Evolutionary conservation across 164 flowering plant species (phyloP), one percentile per base, ranked within the genome.

Genomic region (Umbilicus rupestris): DNA sequence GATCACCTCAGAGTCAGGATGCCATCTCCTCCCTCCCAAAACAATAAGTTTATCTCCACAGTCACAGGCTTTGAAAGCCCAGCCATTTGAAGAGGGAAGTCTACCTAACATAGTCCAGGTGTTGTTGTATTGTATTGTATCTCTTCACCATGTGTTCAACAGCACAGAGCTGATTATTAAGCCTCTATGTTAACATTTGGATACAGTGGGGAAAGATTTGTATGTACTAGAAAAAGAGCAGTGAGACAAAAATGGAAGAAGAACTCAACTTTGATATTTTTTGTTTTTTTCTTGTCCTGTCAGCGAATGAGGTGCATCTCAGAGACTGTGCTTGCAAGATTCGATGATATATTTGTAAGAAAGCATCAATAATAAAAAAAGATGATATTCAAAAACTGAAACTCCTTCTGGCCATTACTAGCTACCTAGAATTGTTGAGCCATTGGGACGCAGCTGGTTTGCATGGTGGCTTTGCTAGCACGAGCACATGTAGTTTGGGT

Each of bases 31-130:
- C 41, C 92, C 89, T 1, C 89, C 92, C 28, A 82, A 82, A 65
- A 87, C 88, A 30, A 85, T 71, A 63, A 87, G 81, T 41, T 78
- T 66, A 39, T 78, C 68, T n/a, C n/a, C n/a, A n/a, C n/a, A n/a
- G 8, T 88, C 88, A 70, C 83, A 85, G 7, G 87, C 85, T 71
- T 82, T 82, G 70, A 87, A 87, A 71, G 89, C 92, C 92, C 92
- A 87, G 17, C 92, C 92, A 64, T 83, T 84, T 20, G 83, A 75
- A 14, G 81, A 76, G 3, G 92, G 92, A 46, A 87, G 83, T 57
- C 84, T 77, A 71, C 89, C 89, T 73, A 87, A 65, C 28, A 75
- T 75, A 44, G 68, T 66, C 89, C 92, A 87, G 9, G 79, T 70
- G 75, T 85, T 85, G 44, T 73, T 76, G 68, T 70, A 74, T 70